Conservation (phyloP, 495 filamentous ascomycete species). For the Venustampulla echinocandica region DNA sequence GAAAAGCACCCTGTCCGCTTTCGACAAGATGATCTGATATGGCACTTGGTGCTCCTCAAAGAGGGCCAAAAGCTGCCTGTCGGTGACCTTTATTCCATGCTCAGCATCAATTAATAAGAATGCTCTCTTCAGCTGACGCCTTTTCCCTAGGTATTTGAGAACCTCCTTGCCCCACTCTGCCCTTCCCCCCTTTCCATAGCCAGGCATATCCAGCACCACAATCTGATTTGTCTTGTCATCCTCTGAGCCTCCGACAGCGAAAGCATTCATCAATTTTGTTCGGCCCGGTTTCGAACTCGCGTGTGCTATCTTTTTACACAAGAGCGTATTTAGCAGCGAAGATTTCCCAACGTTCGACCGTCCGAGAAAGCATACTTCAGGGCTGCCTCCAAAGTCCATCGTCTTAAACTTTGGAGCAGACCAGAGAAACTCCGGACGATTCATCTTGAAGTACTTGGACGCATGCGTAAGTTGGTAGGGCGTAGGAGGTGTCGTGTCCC, state of each 20-base stretch:
- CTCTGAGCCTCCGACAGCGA: conserved; percentile 47
- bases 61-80: conserved; percentile 54
- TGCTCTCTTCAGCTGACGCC: conserved; percentile 69
- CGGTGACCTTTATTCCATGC: conserved; percentile 70
- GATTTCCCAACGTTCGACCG: conserved; percentile 92
- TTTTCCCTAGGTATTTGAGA: conserved; percentile 65
- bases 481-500: conserved; percentile 49
- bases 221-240: conserved; percentile 49
- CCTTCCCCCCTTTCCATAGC: conserved; percentile 73
- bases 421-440: conserved; percentile 59
- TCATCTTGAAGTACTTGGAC: conserved; percentile 52
- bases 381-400: conserved; percentile 46
- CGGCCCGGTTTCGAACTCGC: conserved; percentile 66
- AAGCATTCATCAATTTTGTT: conserved; percentile 79
- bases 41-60: conserved; percentile 55
- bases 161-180: conserved; percentile 80
- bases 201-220: conserved; percentile 82
- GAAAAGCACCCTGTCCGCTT: conserved; percentile 57
- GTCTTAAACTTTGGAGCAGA: conserved; percentile 61
- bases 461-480: conserved; percentile 45
- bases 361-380: conserved; percentile 56
- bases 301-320: conserved; percentile 50
- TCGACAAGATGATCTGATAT: conserved; percentile 76
- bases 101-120: conserved; percentile 76
- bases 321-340: conserved; percentile 74